Conservation (phyloP, 805 yeast species). For the Metschnikowia colocasiae region DNA sequence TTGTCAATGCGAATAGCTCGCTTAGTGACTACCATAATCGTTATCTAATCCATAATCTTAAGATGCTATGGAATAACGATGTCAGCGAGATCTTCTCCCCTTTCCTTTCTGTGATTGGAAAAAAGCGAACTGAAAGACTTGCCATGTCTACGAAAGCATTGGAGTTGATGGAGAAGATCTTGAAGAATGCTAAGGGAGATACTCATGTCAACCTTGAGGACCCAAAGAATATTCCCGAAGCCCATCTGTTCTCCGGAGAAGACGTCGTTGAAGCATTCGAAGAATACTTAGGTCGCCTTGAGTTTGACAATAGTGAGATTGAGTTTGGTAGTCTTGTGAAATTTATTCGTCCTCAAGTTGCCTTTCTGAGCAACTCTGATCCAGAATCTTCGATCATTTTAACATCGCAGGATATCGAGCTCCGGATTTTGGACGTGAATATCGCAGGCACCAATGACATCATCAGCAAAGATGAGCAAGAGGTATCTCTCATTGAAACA, state of each 20-base stretch:
- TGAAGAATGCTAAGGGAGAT: constrained; percentile 21
- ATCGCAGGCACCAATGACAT: constrained; percentile 39
- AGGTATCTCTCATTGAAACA: constrained; percentile 47
- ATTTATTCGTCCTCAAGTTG: constrained; percentile 80
- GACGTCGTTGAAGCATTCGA: constrained; percentile 48
- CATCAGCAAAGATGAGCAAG: constrained; percentile 30
- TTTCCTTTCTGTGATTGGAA: constrained; percentile 47
- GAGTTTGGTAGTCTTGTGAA: constrained; percentile 61
- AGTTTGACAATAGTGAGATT: constrained; percentile 38
- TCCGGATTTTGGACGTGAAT: constrained; percentile 46
- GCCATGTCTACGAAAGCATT: constrained; percentile 49
- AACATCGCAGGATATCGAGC: constrained; percentile 56
- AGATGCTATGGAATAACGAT: constrained; percentile 73
- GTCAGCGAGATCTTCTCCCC: constrained; percentile 61
- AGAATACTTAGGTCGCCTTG: constrained; percentile 43
- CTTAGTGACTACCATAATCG: constrained; percentile 55
- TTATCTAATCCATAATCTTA: constrained; percentile 67
- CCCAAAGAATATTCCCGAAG: constrained; percentile 8
- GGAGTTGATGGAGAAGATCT: constrained; percentile 43
- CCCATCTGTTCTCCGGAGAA: constrained; percentile 21
- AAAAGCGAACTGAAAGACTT: constrained; percentile 40
- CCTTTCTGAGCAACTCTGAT: constrained; percentile 47
- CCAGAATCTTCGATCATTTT: constrained; percentile 48
- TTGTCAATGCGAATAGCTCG: constrained; percentile 20
- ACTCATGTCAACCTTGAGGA: constrained; percentile 10